Evolutionary conservation across 2,329 filamentous ascomycete genomes (phyloP), one percentile per base, ranked within the genome.

Genomic region (Camillea tinctor): DNA sequence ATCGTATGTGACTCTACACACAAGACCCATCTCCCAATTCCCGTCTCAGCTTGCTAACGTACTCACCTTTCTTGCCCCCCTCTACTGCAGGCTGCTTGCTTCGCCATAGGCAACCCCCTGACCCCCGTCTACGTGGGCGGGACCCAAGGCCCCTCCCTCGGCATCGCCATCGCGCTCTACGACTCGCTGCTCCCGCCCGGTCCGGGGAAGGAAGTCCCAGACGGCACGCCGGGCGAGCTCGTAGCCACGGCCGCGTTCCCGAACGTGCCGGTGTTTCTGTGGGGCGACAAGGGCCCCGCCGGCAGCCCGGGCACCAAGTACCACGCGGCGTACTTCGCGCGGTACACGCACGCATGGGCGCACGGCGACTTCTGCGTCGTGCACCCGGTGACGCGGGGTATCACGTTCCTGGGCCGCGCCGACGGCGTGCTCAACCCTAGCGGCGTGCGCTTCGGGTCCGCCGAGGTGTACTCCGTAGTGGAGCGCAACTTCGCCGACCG

Each of bases 381-480:
- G 15, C 86, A 94, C 69, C 90, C 90, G 0, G 65, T 76, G 3
- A 93, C 90, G 1, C 83, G 85, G 6, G 83, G 85, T 52, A 72
- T 92, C 5, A 72, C 84, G 13, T 88, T 93, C 66, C 81, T 91
- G 0, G 90, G 90, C 1, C 81, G 90, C 1, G 88, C 86, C 1
- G 91, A 95, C 69, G 91, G 91, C 13, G 91, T 95, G 1, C 76
- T 95, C 55, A 95, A 95, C 70, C 91, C 91, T 0, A 87, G 84
- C 6, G 91, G 91, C 0, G 87, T 95, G 11, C 82, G 91, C 0
- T 96, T 95, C 68, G 92, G 91, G 0, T 90, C 86, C 4, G 87
- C 90, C 0, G 92, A 95, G 73, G 89, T 95, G 36, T 96, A 95
- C 73, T 83, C 82, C 13, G 88, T 93, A 1, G 74, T 93, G 3